Evolutionary conservation across 2,329 filamentous ascomycete species (phyloP).

Genomic region (Stemphylium lycopersici): DNA sequence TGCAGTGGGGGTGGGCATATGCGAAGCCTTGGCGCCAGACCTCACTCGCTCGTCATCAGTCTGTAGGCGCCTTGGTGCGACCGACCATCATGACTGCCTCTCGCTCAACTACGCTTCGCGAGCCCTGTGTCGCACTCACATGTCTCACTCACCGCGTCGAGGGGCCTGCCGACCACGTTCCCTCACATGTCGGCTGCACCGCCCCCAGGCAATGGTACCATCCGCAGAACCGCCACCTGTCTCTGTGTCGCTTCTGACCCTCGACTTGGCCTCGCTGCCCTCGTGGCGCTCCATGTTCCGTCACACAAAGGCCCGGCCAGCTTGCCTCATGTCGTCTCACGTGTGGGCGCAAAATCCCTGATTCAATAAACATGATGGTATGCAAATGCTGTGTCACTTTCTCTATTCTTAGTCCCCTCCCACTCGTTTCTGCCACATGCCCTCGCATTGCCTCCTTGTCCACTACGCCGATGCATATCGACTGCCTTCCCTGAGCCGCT

Average conservation of each 20-base stretch:
- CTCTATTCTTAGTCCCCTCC: constrained; percentile 41
- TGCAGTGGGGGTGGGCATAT: constrained; percentile 18
- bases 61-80: constrained; percentile 34
- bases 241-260: constrained; percentile 30
- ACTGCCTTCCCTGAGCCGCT: constrained; percentile 55
- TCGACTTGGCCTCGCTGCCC: constrained; percentile 42
- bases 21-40: constrained; percentile 26
- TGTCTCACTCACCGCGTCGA: constrained; percentile 24
- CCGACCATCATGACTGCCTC: constrained; percentile 26
- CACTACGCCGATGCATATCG: constrained; percentile 53
- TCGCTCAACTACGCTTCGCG: constrained; percentile 27
- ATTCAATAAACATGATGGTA: constrained; percentile 44
- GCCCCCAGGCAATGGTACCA: constrained; percentile 32
- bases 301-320: constrained; percentile 38
- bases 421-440: constrained; percentile 21
- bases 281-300: constrained; percentile 42
- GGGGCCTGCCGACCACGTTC: constrained; percentile 40
- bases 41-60: constrained; percentile 27
- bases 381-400: constrained; percentile 42
- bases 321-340: constrained; percentile 46
- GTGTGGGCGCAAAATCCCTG: constrained; percentile 37
- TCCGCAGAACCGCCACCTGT: constrained; percentile 28
- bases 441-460: constrained; percentile 5
- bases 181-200: constrained; percentile 19
- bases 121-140: constrained; percentile 24